Evolutionary conservation across 495 filamentous ascomycete genomes (phyloP).

Genomic region (Hypoxylon crocopeplum): DNA sequence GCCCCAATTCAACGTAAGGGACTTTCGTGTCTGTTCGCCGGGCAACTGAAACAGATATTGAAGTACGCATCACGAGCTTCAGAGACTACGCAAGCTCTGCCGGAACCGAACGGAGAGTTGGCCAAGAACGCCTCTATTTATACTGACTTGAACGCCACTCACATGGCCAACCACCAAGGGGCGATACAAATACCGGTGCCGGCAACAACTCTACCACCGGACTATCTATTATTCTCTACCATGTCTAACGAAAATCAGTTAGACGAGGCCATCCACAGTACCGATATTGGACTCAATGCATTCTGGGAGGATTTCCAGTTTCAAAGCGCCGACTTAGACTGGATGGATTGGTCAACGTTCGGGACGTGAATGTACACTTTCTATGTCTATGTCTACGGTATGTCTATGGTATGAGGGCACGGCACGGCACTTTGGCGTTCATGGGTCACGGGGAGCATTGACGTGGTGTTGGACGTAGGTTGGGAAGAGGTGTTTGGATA

Average conservation of each 20-base stretch:
- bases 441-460: slow-evolving; percentile 19
- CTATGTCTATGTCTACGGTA: too few relatives aligned
- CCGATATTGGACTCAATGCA: slow-evolving; percentile 41
- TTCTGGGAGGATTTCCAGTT: slow-evolving; percentile 44
- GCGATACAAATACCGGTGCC: slow-evolving; percentile 35
- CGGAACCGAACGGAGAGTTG: slow-evolving; percentile 27
- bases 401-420: background rate
- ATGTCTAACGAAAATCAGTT: slow-evolving; percentile 45
- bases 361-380: slow-evolving; percentile 29
- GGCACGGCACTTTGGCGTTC: slow-evolving; percentile 29
- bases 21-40: slow-evolving; percentile 42
- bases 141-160: slow-evolving; percentile 28
- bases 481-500: slow-evolving; percentile 14
- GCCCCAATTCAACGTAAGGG: slow-evolving; percentile 69
- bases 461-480: slow-evolving; percentile 17
- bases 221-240: slow-evolving; percentile 42
- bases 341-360: slow-evolving; percentile 46
- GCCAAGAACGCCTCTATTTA: slow-evolving; percentile 30
- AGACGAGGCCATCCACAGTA: slow-evolving; percentile 43
- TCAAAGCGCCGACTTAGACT: slow-evolving; percentile 41
- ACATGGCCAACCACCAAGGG: slow-evolving; percentile 32
- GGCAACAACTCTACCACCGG: slow-evolving; percentile 34
- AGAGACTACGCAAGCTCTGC: slow-evolving; percentile 22
- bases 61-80: slow-evolving; percentile 37
- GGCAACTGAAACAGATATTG: slow-evolving; percentile 40